phyloP scores from a whole-genome alignment of 345 rosid species.

The Ailanthus altissimus region DNA sequence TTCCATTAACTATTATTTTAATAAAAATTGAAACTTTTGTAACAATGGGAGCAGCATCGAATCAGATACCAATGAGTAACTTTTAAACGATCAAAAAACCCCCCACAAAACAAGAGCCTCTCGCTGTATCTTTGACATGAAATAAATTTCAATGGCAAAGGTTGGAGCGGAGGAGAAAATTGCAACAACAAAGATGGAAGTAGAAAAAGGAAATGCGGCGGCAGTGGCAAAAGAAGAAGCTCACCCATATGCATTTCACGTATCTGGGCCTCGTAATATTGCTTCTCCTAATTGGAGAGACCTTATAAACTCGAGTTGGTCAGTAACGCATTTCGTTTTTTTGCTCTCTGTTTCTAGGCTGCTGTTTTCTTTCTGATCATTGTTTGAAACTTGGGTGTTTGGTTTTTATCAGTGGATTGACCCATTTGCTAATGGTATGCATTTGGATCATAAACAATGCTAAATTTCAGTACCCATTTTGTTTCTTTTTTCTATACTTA shows the following conservation, averaged over 20 bases:
- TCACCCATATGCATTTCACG: conserved; percentile 91
- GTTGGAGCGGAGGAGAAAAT: conserved; percentile 34
- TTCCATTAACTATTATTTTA: conserved; percentile 36
- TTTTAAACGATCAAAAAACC: conserved; percentile 20
- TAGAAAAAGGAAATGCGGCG: conserved; percentile 26
- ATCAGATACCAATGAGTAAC: conserved; percentile 32
- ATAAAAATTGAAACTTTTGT: conserved; percentile 8
- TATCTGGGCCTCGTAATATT: conserved; percentile 88
- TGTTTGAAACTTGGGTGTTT: background rate
- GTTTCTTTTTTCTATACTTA: no score
- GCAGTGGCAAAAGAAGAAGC: conserved; percentile 42
- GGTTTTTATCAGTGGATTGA: background rate
- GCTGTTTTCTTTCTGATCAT: background rate
- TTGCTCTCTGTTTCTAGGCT: background rate
- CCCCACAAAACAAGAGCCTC: background rate
- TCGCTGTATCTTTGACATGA: background rate
- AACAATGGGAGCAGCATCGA: conserved; percentile 13
- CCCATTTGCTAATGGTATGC: background rate
- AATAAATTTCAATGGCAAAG: conserved; percentile 39
- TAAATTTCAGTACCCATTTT: background rate
- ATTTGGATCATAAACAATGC: background rate
- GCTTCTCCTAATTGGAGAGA: conserved; percentile 95
- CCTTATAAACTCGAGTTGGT: conserved; percentile 93
- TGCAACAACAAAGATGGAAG: conserved; percentile 21
- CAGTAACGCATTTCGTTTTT: conserved; percentile 2